Evolutionary conservation across 805 yeast genomes (phyloP).

Genomic region (Nakazawaea sp.): DNA sequence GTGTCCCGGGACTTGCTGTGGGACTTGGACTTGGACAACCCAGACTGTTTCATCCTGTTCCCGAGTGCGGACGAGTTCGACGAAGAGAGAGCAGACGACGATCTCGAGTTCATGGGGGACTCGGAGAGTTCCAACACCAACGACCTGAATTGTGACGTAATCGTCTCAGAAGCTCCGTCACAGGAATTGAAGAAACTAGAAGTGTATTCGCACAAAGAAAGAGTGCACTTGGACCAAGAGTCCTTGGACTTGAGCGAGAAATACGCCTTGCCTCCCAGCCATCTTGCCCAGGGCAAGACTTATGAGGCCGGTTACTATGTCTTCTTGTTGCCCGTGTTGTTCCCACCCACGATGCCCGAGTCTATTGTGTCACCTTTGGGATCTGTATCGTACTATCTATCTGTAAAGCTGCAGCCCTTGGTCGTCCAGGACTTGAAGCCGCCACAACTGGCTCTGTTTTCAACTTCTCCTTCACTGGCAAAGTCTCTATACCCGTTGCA

Average conservation of each 20-base stretch:
- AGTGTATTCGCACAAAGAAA: slow-evolving; percentile 3
- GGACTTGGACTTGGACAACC: slow-evolving; percentile 32
- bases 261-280: background rate
- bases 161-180: slow-evolving; percentile 5
- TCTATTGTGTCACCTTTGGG: slow-evolving; percentile 47
- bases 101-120: slow-evolving; percentile 9
- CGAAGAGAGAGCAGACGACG: slow-evolving; percentile 5
- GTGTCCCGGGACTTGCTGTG: slow-evolving; percentile 34
- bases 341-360: slow-evolving; percentile 61
- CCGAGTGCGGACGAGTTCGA: slow-evolving; percentile 12
- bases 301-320: slow-evolving; percentile 65
- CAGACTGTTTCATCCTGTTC: slow-evolving; percentile 29
- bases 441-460: slow-evolving; percentile 23
- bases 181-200: slow-evolving; percentile 5
- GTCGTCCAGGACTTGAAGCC: slow-evolving; percentile 21
- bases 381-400: slow-evolving; percentile 33
- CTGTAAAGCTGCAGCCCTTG: slow-evolving; percentile 30
- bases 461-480: slow-evolving; percentile 25
- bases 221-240: background rate
- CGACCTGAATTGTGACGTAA: slow-evolving; percentile 21
- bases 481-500: background rate
- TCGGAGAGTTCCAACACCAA: slow-evolving; percentile 17
- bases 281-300: slow-evolving; percentile 6
- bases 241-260: slow-evolving; percentile 1
- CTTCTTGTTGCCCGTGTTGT: slow-evolving; percentile 54